These are phyloP conservation scores for Lolium perenne DNA, from an alignment of 176 grass and related monocot genomes.

Conservation along the genomic window DNA sequence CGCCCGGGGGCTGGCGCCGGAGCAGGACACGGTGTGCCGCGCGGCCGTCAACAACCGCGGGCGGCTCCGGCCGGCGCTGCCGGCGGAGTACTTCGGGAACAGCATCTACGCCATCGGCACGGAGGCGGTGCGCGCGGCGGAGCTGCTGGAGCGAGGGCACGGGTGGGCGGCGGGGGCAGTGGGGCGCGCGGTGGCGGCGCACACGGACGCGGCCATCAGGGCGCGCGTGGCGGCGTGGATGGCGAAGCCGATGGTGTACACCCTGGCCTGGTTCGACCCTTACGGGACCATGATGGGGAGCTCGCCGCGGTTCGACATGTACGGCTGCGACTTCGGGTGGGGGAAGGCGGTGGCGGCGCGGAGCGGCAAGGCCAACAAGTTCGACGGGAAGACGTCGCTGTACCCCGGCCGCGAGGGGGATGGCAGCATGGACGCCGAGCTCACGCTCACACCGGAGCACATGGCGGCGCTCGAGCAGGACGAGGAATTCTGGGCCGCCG, in stretches of 20 bases:
- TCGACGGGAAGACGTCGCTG: not conserved
- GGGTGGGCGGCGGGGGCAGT: not conserved
- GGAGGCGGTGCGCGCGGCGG: not conserved
- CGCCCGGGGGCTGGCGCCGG: not conserved
- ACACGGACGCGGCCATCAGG: slow-evolving; percentile 1
- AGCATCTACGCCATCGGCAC: not conserved
- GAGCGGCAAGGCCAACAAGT: slow-evolving; percentile 10
- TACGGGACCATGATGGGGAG: slow-evolving; percentile 1
- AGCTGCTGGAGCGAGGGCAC: not conserved
- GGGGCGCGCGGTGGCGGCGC: not conserved
- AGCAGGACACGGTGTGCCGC: not conserved
- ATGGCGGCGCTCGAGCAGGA: not conserved
- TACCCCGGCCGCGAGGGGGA: not conserved
- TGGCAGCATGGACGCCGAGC: slow-evolving; percentile 1
- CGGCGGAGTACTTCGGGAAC: not conserved
- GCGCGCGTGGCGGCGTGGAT: slow-evolving; percentile 4
- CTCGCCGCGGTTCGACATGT: slow-evolving; percentile 4
- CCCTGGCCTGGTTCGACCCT: not conserved
- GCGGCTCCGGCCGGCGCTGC: not conserved
- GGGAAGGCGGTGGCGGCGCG: not conserved
- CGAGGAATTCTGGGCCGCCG: slow-evolving; percentile 1
- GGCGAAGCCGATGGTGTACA: not conserved
- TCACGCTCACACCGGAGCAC: slow-evolving; percentile 1
- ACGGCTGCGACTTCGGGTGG: not conserved
- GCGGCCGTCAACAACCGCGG: not conserved